Evolutionary conservation across 129 eudicot genomes (phyloP), one percentile per base, ranked within the genome.

Genomic region (Flaveria robusta): DNA sequence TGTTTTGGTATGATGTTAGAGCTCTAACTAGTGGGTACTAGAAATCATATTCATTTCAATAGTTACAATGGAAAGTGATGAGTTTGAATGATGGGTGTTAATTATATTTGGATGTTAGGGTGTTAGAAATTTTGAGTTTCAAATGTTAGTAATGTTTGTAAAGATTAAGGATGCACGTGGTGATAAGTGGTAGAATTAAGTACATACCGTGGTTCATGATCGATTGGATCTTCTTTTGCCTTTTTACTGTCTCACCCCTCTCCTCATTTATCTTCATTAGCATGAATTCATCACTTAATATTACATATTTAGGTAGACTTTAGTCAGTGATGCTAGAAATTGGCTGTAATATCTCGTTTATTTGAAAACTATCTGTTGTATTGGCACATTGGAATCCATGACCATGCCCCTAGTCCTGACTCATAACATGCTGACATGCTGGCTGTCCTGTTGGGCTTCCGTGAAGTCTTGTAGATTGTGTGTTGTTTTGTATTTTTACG

Each of bases 401-500:
- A 50, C 9, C 7, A 50, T 50, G 56, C 20, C 20, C 56, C 20
- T 15, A 15, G 56, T 50, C 20, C 3, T 50, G 20, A 54, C 49
- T 42, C 47, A 9, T 42, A 7, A 42, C 12, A 4, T 54, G 26
- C 13, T 54, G 24, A 43, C 13, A n/a, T 54, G 60, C 26, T 54
- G 24, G 26, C 27, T 18, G 26, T 54, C 13, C 26, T 54, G 26
- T 54, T 19, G 26, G 24, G 29, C 50, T 27, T 16, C 27, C 13
- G 58, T 24, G 46, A 29, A 41, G 23, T 29, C 59, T 60, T 52
- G 43, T 27, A n/a, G 43, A 27, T 41, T 43, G 29, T 24, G 18
- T 42, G n/a, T 19, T 55, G 45, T 31, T 56, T 58, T 45, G 77
- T 59, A 37, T 66, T 46, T 46, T 14, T 68, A 19, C 47, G 19